phyloP scores from a whole-genome alignment of 495 filamentous ascomycete genomes.

The Podospora sp. region DNA sequence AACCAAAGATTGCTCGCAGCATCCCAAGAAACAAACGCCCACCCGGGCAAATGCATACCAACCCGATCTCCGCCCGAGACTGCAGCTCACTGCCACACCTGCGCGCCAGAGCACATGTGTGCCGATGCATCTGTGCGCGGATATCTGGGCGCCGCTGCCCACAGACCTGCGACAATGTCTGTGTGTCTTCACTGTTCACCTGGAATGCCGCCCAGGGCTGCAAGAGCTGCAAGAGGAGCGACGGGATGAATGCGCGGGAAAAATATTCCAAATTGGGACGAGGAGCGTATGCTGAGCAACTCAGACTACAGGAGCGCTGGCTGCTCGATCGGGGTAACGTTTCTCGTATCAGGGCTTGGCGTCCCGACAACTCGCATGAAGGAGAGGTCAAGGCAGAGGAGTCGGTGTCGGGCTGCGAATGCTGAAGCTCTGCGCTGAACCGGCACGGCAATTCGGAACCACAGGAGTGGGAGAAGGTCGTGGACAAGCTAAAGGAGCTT shows the following conservation, averaged over 20 bases:
- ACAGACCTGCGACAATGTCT: neutral
- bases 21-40: neutral
- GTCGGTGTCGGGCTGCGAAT: neutral
- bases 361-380: neutral
- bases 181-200: neutral
- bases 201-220: neutral
- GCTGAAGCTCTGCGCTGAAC: neutral
- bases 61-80: neutral
- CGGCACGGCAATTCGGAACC: neutral
- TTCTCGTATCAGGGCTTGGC: neutral
- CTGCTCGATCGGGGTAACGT: neutral
- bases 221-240: neutral
- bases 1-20: neutral
- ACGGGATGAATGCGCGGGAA: neutral
- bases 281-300: neutral
- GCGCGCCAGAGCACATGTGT: neutral
- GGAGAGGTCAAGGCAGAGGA: neutral
- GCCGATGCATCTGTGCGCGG: neutral
- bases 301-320: neutral
- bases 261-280: neutral
- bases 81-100: neutral
- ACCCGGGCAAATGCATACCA: neutral
- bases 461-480: neutral
- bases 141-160: neutral
- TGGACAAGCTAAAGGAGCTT: neutral